Evolutionary conservation across 139 green algal genomes (phyloP).

Genomic region (Spirogloea muscicola): DNA sequence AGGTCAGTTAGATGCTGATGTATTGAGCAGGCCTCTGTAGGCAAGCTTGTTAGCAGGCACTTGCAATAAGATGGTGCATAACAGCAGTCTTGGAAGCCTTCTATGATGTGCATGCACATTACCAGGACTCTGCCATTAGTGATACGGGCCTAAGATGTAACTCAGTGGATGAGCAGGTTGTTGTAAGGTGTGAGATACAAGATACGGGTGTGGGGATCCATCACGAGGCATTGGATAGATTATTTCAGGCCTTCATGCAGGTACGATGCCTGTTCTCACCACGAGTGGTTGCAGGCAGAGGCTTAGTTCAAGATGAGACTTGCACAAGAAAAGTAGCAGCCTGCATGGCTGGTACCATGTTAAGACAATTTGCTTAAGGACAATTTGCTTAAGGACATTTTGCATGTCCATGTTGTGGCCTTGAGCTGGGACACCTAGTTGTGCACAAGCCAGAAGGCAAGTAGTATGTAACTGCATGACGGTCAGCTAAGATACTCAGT

Average conservation of each 20-base stretch:
- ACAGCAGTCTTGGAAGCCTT: too few relatives aligned
- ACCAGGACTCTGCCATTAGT: too few relatives aligned
- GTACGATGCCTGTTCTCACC: neutral
- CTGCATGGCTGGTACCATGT: neutral
- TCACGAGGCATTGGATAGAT: neutral
- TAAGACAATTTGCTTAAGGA: neutral
- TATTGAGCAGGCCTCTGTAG: too few relatives aligned
- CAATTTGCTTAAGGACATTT: neutral
- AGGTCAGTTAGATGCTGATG: too few relatives aligned
- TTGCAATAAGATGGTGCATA: too few relatives aligned
- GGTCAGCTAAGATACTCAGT: neutral
- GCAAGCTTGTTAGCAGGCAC: too few relatives aligned
- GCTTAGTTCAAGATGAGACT: neutral
- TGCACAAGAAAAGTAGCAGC: neutral
- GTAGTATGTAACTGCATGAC: too few relatives aligned
- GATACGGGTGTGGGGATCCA: constrained; percentile 29
- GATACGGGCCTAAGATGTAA: neutral
- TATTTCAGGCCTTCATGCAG: constrained; percentile 39
- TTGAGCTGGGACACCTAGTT: too few relatives aligned
- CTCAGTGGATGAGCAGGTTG: neutral
- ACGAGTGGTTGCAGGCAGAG: neutral
- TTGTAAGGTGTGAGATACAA: neutral
- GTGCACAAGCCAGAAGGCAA: too few relatives aligned
- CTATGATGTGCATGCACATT: too few relatives aligned
- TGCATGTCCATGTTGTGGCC: too few relatives aligned